A percentile compares a stretch with the other conserved stretches of the same genome.
These are phyloP conservation scores for Suillus decipiens DNA, from an alignment of 768 basidiomycete genomes.

Conservation along the genomic window DNA sequence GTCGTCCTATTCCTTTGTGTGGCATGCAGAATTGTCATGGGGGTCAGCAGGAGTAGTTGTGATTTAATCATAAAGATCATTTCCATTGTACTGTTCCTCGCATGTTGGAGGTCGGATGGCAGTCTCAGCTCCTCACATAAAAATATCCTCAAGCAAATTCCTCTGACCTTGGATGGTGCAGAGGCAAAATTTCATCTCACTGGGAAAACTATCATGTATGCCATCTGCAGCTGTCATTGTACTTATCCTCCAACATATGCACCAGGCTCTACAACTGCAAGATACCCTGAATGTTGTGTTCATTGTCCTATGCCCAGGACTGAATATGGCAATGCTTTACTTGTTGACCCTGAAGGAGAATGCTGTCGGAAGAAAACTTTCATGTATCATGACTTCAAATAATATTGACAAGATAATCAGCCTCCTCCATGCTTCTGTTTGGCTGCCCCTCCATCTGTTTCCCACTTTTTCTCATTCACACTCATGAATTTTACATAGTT, in stretches of 20 bases:
- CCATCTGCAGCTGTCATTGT: constrained; percentile 11
- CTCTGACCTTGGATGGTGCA: background rate
- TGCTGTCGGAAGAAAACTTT: background rate
- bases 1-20: background rate
- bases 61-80: constrained; percentile 18
- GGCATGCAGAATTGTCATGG: constrained; percentile 17
- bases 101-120: background rate
- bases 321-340: background rate
- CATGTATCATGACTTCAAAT: constrained; percentile 11
- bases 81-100: background rate
- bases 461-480: no score
- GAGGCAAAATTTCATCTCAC: constrained; percentile 1
- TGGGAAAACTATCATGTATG: constrained; percentile 1
- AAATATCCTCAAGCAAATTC: constrained; percentile 7
- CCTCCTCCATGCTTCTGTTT: no score
- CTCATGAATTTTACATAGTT: no score
- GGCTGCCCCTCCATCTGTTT: no score
- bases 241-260: background rate
- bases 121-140: constrained; percentile 1
- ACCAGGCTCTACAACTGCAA: background rate
- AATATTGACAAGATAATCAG: no score
- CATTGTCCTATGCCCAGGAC: background rate
- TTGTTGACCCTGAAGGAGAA: background rate
- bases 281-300: background rate
- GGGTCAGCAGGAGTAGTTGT: constrained; percentile 11